Conservation (phyloP, 805 yeast genomes). For the Saccharomycopsis vini region DNA sequence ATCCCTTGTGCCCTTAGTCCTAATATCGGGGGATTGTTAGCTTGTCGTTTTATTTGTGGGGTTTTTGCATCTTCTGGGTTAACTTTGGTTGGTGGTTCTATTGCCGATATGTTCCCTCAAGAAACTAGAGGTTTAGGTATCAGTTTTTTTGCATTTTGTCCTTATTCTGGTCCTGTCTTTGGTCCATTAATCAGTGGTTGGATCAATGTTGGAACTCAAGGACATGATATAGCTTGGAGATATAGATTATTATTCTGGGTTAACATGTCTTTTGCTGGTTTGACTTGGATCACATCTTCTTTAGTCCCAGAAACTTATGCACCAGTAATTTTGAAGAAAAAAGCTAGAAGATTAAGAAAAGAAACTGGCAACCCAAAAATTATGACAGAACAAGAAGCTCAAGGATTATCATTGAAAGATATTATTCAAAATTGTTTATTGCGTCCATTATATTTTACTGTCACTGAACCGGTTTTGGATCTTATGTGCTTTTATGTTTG, state of each 20-base stretch:
- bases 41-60: conserved; percentile 81
- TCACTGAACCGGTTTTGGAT: conserved; percentile 79
- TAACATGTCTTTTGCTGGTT: conserved; percentile 86
- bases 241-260: conserved; percentile 79
- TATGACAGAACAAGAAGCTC: conserved; percentile 90
- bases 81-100: conserved; percentile 82
- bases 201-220: conserved; percentile 58
- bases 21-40: conserved; percentile 72
- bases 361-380: conserved; percentile 77
- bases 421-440: conserved; percentile 61
- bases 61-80: conserved; percentile 78
- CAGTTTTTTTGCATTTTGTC: conserved; percentile 86
- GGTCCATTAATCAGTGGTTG: conserved; percentile 89
- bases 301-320: conserved; percentile 86
- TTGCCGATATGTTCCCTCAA: conserved; percentile 80
- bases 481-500: conserved; percentile 81
- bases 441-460: conserved; percentile 70
- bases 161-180: conserved; percentile 86
- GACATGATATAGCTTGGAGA: conserved; percentile 27
- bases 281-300: conserved; percentile 59
- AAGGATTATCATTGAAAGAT: conserved; percentile 60
- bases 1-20: conserved; percentile 82
- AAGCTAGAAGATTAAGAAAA: conserved; percentile 59
- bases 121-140: conserved; percentile 82
- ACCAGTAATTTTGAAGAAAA: conserved; percentile 62